Evolutionary conservation across 805 yeast genomes (phyloP), one percentile per base, ranked within the genome.

Genomic region (Saccharomyces mikatae): DNA sequence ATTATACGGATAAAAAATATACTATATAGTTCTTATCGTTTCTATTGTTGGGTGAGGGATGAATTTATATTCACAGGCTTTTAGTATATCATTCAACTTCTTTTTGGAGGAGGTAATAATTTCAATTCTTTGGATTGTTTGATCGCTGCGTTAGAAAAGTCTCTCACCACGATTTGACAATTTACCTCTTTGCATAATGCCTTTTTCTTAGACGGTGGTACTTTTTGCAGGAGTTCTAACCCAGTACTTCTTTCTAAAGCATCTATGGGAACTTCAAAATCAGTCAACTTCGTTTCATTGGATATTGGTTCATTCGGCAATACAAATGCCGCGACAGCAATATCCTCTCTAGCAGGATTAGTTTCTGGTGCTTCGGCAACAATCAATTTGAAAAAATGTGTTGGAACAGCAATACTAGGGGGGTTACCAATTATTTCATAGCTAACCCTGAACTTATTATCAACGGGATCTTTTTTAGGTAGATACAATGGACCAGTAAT

Each of bases 341-440:
- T 73, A 2, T 61, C 64, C 36, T 68, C 70, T 21, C 54, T 48
- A 11, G 47, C 57, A 13, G 76, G 70, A 52, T 70, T 63, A 41
- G 68, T 72, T 3, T 62, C 67, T 3, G 82, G 78, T 17, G 74
- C 71, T 69, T 94, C 98, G 8, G 94, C 97, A 49, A 94, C 88
- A 53, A 94, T 74, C 56, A 94, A 73, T 73, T 94, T 94, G 80
- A 84, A 94, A 66, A 94, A 94, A 70, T 94, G 99, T 0, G 99
- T 94, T 27, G 99, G 99, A 10, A 94, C 99, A 0, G 99, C 98
- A 52, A 94, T 78, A 64, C 81, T 88, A 50, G 99, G 98, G 10
- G 99, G 99, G 62, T 89, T 87, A 1, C 99, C 99, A 67, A 94
- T 89, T 46, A 94, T 87, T 71, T 94, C 98, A 71, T 92, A 94